Base-by-base conservation (phyloP, 2,329 filamentous ascomycete genomes). In the Epicoccum nigrum region DNA sequence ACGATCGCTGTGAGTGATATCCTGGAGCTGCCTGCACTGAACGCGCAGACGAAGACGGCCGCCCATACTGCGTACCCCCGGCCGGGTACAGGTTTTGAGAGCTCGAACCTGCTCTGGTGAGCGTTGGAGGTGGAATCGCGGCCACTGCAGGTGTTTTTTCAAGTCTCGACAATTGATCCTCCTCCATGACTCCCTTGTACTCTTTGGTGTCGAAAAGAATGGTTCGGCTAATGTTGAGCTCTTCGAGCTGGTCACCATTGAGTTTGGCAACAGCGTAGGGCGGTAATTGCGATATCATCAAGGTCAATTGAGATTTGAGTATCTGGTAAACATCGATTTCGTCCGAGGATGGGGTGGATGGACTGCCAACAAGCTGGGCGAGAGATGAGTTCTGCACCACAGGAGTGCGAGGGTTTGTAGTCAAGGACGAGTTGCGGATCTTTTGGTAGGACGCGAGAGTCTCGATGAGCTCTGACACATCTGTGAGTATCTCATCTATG, bases 231-330 rank as follows among this genome's bases (percentile, higher is more conserved):
- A 96, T 88, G 56, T 90, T 87, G 39, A 96, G 78, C 51, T 92
- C 89, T 23, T 87, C 87, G n/a, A 96, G 76, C 70, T 92, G 89
- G 68, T 95, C 88, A 8, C 91, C 91, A 63, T 95, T 87, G 55
- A 96, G 78, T 65, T 94, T 93, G 5, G 92, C 87, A 19, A 96
- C 88, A 1, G 89, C 89, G 67, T 91, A 94, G 1, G 92, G 92
- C 1, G 92, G 92, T 9, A 96, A 76, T 31, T 83, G 85, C 58
- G 87, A 82, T 54, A 96, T 83, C 56, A 96, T 84, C 23, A 92
- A 77, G 0, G 84, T 79, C 16, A 96, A 77, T 67, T 92, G 90
- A 4, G 86, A 83, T 68, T 88, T 91, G 44, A 96, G 79, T 20
- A 86, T 81, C 57, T 90, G 81, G 68, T 95, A 96, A 0, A 83